Evolutionary conservation across 1,284 basidiomycete genomes (phyloP), one percentile per base, ranked within the genome.

Genomic region (Spongispora temasekensis): DNA sequence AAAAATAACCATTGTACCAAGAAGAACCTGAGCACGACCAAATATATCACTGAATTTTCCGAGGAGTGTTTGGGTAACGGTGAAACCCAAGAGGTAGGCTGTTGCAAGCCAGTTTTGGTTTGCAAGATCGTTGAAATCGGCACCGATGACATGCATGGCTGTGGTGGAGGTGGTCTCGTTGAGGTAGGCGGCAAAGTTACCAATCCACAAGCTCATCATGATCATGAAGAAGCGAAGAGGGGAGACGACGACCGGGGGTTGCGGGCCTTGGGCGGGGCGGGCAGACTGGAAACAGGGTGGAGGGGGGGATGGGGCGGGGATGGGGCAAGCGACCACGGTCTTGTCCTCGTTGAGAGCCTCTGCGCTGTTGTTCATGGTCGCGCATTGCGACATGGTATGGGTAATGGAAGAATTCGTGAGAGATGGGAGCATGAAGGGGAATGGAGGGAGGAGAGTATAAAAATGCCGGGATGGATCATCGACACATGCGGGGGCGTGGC

Each of bases 81-180:
- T 74, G 53, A 74, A 74, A 27, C 72, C 72, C 64, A 74, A 56
- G 61, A 74, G 63, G 57, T 74, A 74, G 7, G 74, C 69, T 0
- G 72, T 74, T 2, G 72, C 72, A 28, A 74, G 64, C 72, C 72
- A 74, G 53, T 74, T 74, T 25, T 74, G 72, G 63, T 69, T 74
- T 1, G 73, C 51, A 17, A 75, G 68, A 13, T 62, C 65, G 8
- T 63, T 35, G 40, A 77, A 73, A 19, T 74, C 63, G 25, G 71
- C 71, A 15, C 72, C 63, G 40, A 74, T 74, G 67, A 66, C 59
- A 44, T 74, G 72, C 72, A 76, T 76, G 31, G 75, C 75, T n/a
- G 74, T 77, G 1, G 74, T 76, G 4, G 64, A 61, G 7, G 70
- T 76, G 0, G 74, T 72, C 54, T 76, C 75, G 52, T 76, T 75